These are phyloP conservation scores for Monosporascus sp. DNA, from an alignment of 2,329 filamentous ascomycete genomes.

Conservation along the genomic window DNA sequence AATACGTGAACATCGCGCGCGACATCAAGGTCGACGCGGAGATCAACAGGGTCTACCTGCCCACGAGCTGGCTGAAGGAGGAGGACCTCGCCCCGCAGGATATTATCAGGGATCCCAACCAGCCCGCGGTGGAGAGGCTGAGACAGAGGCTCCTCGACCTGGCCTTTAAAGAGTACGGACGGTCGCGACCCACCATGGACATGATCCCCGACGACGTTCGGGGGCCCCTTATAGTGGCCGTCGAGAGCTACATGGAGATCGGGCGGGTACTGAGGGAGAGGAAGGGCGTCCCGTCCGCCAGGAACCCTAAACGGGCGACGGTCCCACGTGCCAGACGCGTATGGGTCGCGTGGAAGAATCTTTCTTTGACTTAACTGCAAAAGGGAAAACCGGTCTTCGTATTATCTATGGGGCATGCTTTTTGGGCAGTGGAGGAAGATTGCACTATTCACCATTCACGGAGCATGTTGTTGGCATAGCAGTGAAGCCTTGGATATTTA, in stretches of 20 bases:
- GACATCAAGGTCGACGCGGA: conserved; percentile 64
- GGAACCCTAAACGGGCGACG: conserved; percentile 19
- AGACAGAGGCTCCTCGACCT: conserved; percentile 50
- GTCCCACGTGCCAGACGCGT: conserved; percentile 23
- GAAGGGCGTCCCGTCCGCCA: conserved; percentile 13
- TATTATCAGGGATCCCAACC: conserved; percentile 46
- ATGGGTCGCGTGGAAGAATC: conserved; percentile 27
- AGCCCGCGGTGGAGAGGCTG: conserved; percentile 41
- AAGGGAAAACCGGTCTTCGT: too few species aligned
- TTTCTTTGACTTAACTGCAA: conserved; percentile 5
- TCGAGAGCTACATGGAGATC: conserved; percentile 74
- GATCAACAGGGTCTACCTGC: conserved; percentile 64
- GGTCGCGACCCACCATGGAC: conserved; percentile 52
- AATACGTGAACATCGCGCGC: conserved; percentile 71
- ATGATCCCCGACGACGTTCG: conserved; percentile 54
- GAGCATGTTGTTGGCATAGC: too few species aligned
- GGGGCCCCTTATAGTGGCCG: conserved; percentile 61
- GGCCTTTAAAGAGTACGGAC: conserved; percentile 55
- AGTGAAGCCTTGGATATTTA: too few species aligned
- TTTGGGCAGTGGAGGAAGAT: too few species aligned
- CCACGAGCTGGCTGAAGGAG: conserved; percentile 56
- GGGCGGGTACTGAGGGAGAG: conserved; percentile 51
- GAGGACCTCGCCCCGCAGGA: conserved; percentile 47
- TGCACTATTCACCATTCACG: too few species aligned
- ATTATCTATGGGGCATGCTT: too few species aligned